Evolutionary conservation across 371 early-diverging fungal genomes (phyloP), one percentile per base, ranked within the genome.

Genomic region (Syncephalastrum sp.): DNA sequence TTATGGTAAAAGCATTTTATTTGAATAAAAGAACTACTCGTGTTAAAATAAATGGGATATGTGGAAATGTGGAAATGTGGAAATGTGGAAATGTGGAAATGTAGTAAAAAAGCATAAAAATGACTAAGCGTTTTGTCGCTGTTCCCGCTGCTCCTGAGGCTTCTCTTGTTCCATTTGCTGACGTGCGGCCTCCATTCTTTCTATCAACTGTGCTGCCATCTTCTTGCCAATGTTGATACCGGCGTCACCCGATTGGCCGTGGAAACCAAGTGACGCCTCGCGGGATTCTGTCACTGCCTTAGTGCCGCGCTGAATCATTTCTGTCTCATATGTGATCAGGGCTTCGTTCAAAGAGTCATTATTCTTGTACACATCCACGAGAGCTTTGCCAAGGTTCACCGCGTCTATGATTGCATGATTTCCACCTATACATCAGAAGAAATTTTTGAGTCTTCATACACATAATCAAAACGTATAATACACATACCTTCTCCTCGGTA

Each of bases 111-210:
- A 2, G 21, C 21, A 21, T 21, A 21, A 6, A 3, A 6, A 4
- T 29, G 29, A 0, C 38, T 33, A 33, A 33, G 38, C 38, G 8
- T 6, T 33, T 10, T 10, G 7, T 33, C 2, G 10, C 10, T 33
- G 10, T 3, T 29, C 29, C 29, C 7, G 6, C 29, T 29, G 29
- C 38, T 33, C 10, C 38, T 33, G 7, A 33, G 38, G 0, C 12
- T 33, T 33, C 38, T 66, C 58, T 79, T 81, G 50, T 70, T 69
- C 21, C 70, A 27, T 64, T 73, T 63, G 1, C 59, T 63, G 10
- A 56, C 66, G 42, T 73, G 73, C 7, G 64, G 68, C 51, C 66
- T 56, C 14, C 72, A 46, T 48, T 73, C 77, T 53, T 69, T 62
- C 42, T 10, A 33, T 33, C 2, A 33, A 33, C 8, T 33, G 38